Conservation (phyloP, 1,284 basidiomycete species). For the Kalmanozyma brasiliensis region DNA sequence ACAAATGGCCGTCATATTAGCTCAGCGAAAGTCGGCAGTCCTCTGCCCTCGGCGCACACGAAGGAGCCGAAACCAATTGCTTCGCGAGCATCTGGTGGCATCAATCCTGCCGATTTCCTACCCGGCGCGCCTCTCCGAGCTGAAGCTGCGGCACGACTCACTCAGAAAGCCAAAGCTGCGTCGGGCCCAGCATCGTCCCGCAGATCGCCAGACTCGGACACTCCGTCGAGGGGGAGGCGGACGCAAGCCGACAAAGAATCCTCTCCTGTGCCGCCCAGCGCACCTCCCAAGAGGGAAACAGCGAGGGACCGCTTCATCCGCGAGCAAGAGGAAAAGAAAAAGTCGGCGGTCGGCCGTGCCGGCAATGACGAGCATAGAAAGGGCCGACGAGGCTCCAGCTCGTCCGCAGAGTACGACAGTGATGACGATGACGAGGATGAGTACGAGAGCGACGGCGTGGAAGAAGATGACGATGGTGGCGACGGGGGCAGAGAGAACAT, state of each 20-base stretch:
- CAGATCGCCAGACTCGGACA: slow-evolving; percentile 22
- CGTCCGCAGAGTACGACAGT: slow-evolving; percentile 33
- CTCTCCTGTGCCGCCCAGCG: slow-evolving; percentile 8
- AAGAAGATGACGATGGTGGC: slow-evolving; percentile 39
- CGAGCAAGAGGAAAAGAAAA: slow-evolving; percentile 55
- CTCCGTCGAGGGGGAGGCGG: slow-evolving; percentile 11
- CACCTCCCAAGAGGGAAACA: slow-evolving; percentile 42
- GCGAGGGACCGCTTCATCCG: slow-evolving; percentile 58
- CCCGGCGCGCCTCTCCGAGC: slow-evolving; percentile 48
- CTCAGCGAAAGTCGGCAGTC: background rate
- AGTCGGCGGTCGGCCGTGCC: slow-evolving; percentile 8
- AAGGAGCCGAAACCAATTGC: slow-evolving; percentile 16
- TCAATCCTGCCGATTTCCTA: slow-evolving; percentile 53
- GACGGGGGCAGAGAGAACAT: slow-evolving; percentile 19
- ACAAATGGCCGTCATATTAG: background rate
- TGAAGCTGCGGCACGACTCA: slow-evolving; percentile 29
- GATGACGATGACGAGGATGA: slow-evolving; percentile 38
- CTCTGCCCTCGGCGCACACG: slow-evolving; percentile 7
- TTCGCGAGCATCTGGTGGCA: slow-evolving; percentile 23
- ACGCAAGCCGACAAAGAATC: slow-evolving; percentile 3
- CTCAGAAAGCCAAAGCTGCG: slow-evolving; percentile 20
- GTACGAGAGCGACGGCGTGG: slow-evolving; percentile 37
- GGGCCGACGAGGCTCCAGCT: slow-evolving; percentile 1
- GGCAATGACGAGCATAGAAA: background rate
- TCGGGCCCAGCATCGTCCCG: slow-evolving; percentile 1